Base-by-base conservation (phyloP, 1,139 yeast genomes). In the Pneumocystis canis region DNA sequence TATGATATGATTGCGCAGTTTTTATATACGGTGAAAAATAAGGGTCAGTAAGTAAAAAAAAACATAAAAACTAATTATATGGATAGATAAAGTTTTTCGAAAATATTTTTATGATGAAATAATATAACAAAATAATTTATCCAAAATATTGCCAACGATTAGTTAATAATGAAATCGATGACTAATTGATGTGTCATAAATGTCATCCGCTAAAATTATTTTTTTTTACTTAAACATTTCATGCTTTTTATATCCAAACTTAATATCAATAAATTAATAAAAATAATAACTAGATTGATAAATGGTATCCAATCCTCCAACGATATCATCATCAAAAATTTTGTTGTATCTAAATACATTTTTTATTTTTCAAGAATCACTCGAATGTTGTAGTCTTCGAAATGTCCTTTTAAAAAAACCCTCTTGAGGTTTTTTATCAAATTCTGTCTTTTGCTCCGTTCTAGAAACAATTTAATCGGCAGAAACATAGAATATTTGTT, bases 331-430 rank as follows among this genome's bases (percentile, higher is more conserved):
- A 37, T 16, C n/a, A 7, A 37, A 14, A 37, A 5, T 16, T 16
- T 37, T 16, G 5, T 30, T 57, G 30, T 28, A 32, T 56, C 28
- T 14, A 57, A 35, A 57, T 39, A 20, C 35, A 35, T 57, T 9
- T 57, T 30, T 57, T 11, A 28, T 57, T 14, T 9, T 25, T 39
- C 30, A 57, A 20, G 59, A 39, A 57, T 57, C 41, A 30, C 30
- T 39, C 7, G 59, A 28, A 28, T 57, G 4, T 11, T 39, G 40
- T 14, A 57, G 16, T 39, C 20, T 57, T 7, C 59, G 40, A 57
- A 57, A 57, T 18, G 59, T 39, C 11, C 59, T 35, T 30, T 57
- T 57, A 20, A 57, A 25, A 39, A 57, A 57, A 35, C 59, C 37
- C 14, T 57, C 59, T 35, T 39, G 59, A 35, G 59, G 11, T 20